phyloP scores from a whole-genome alignment of 106 monocot species.

The Dendrobium nobile region DNA sequence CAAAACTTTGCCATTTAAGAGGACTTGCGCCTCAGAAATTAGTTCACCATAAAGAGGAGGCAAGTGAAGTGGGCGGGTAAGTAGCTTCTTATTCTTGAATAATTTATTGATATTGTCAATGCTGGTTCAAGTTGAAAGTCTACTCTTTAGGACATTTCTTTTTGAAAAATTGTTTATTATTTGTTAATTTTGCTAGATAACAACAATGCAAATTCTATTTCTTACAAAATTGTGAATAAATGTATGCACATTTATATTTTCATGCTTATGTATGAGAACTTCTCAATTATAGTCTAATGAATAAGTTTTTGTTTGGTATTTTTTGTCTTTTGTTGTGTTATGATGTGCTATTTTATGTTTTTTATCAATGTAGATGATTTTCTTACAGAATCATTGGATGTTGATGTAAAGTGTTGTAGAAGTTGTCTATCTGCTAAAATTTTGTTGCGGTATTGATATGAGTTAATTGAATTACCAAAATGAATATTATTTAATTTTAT shows the following conservation, averaged over 20 bases:
- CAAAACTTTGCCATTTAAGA: constrained; percentile 84
- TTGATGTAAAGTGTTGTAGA: background rate
- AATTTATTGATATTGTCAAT: background rate
- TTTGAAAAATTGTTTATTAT: background rate
- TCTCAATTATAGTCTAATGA: background rate
- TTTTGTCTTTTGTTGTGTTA: background rate
- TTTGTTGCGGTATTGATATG: background rate
- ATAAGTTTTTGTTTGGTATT: background rate
- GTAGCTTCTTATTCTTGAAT: constrained; percentile 14
- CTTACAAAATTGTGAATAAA: background rate
- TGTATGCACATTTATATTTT: background rate
- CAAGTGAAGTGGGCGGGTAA: constrained; percentile 98
- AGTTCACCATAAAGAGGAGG: constrained; percentile 73
- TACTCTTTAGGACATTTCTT: background rate
- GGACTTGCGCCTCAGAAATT: constrained; percentile 45
- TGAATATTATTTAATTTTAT: background rate
- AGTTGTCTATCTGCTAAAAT: background rate
- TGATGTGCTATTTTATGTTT: background rate
- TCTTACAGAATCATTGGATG: background rate
- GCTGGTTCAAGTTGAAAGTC: background rate
- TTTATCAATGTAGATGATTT: background rate
- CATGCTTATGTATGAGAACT: background rate
- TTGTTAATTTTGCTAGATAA: background rate
- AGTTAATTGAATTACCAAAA: background rate
- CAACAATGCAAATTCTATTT: background rate